A percentile compares a stretch with the other conserved stretches of the same genome.
Evolutionary conservation across 2,329 filamentous ascomycete species (phyloP).

Genomic region (Ploettnerulaceae sp.): DNA sequence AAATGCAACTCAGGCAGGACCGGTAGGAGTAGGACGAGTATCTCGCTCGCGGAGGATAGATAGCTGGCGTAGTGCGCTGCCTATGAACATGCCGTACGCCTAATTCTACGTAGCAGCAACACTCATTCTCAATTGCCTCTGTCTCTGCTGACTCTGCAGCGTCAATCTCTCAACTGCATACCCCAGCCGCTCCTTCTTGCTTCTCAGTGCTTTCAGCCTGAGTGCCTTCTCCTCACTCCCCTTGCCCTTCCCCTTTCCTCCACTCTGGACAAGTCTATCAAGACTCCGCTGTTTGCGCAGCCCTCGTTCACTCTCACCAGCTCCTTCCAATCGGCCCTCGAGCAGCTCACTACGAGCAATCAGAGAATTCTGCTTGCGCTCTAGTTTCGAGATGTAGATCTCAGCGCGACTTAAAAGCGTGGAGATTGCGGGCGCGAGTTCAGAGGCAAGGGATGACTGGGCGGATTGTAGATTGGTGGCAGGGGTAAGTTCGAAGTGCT

Average conservation of each 20-base stretch:
- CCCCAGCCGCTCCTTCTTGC: slow-evolving; percentile 66
- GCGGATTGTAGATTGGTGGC: slow-evolving; percentile 59
- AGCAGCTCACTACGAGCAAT: slow-evolving; percentile 63
- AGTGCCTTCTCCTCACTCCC: slow-evolving; percentile 25
- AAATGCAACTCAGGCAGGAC: no score
- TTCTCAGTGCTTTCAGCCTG: slow-evolving; percentile 56
- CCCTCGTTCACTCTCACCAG: slow-evolving; percentile 40
- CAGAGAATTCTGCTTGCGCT: slow-evolving; percentile 59
- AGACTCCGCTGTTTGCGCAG: slow-evolving; percentile 29
- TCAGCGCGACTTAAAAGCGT: slow-evolving; percentile 58
- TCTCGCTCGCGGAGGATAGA: no score
- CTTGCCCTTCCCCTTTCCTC: slow-evolving; percentile 20
- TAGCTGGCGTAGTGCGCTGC: no score
- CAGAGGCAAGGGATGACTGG: slow-evolving; percentile 60
- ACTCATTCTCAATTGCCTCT: slow-evolving; percentile 68
- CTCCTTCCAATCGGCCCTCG: slow-evolving; percentile 52
- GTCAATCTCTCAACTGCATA: slow-evolving; percentile 66
- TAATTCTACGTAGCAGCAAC: slow-evolving; percentile 55
- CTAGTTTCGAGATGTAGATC: slow-evolving; percentile 60
- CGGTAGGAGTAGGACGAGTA: no score
- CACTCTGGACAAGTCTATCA: slow-evolving; percentile 38
- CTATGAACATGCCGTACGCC: no score
- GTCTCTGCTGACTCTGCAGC: slow-evolving; percentile 62
- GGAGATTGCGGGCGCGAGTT: slow-evolving; percentile 67
- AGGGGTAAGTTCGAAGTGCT: slow-evolving; percentile 72